Conservation (phyloP, 2,329 filamentous ascomycete genomes). For the Chaetomium strumarium region DNA sequence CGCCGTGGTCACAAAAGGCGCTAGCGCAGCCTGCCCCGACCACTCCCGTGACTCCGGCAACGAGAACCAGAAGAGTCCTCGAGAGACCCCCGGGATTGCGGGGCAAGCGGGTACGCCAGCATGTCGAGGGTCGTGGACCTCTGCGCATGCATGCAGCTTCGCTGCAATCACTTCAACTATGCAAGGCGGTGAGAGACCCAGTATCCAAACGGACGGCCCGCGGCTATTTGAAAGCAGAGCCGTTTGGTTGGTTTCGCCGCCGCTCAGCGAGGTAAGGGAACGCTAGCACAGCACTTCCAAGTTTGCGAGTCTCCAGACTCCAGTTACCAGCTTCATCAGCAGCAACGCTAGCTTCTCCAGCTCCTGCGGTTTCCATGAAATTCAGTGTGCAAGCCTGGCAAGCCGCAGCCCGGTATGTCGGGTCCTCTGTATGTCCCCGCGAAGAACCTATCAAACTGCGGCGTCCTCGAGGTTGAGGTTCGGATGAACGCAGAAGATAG, state of each 20-base stretch:
- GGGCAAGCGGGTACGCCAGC: constrained; percentile 6
- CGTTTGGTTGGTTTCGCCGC: constrained; percentile 8
- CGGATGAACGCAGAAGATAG: not conserved
- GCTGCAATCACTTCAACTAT: constrained; percentile 13
- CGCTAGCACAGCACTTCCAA: not conserved
- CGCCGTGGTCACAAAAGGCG: not conserved
- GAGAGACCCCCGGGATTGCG: constrained; percentile 5
- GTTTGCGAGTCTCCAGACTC: not conserved
- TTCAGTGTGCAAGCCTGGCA: constrained; percentile 4
- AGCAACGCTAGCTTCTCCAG: constrained; percentile 1
- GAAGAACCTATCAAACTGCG: not conserved
- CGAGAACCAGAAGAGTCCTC: constrained; percentile 2
- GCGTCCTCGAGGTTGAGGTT: not conserved
- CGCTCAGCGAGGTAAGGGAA: constrained; percentile 5
- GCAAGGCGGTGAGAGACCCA: constrained; percentile 16
- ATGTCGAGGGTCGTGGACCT: constrained; percentile 12
- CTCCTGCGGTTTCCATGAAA: constrained; percentile 1
- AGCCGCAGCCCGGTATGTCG: constrained; percentile 3
- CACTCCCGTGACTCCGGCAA: constrained; percentile 10
- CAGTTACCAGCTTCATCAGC: constrained; percentile 3
- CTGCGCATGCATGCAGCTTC: constrained; percentile 16
- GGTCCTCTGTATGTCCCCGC: not conserved
- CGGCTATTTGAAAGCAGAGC: constrained; percentile 9
- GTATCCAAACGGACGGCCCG: constrained; percentile 6
- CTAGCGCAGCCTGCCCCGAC: constrained; percentile 10